Base-by-base conservation (phyloP, 139 green algal genomes). In the Tetraselmis chui region DNA sequence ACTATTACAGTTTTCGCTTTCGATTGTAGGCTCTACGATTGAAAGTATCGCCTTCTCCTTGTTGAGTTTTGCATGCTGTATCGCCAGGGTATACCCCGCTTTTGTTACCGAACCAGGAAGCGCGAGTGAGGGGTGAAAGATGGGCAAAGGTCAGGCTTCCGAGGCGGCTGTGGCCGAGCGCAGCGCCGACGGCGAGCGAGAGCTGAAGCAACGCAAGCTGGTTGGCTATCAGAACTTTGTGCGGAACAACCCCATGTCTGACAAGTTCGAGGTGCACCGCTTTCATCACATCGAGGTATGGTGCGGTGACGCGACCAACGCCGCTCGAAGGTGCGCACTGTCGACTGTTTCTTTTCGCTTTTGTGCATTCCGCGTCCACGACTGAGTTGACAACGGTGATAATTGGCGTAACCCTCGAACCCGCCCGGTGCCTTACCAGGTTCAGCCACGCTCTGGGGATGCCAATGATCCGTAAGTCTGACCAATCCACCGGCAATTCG, bases 201-300 rank as follows among this genome's bases (percentile, higher is more conserved):
- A 5, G 11, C 5, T 18, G 45, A 67, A 67, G 45, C 45, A 18
- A 18, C 45, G 45, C 45, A 79, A 87, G 77, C 87, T 94, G 0
- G 89, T 94, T 1, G 90, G 90, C 22, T 82, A 85, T 75, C 58
- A 81, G 24, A 91, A 92, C 59, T 94, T 95, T 81, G 83, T 88
- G 29, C 89, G 92, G 23, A 79, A 31, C 27, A 86, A 86, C 30
- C 83, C 83, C 26, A 81, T 58, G 30, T 80, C 76, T 23, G 84
- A 87, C 77, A 79, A 82, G n/a, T 87, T 87, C 29, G 76, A 87
- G 80, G 80, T 83, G 74, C 81, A 91, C 22, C 81, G 89, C 26
- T 99, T 99, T 75, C 94, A 99, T 78, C 93, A 98, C 83, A 81
- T 99, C 24, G 96, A 99, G 84, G 98, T 98, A 75, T 99, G 91